phyloP scores from a whole-genome alignment of 2,329 filamentous ascomycete species.

The Thermothelomyces thermophilus region DNA sequence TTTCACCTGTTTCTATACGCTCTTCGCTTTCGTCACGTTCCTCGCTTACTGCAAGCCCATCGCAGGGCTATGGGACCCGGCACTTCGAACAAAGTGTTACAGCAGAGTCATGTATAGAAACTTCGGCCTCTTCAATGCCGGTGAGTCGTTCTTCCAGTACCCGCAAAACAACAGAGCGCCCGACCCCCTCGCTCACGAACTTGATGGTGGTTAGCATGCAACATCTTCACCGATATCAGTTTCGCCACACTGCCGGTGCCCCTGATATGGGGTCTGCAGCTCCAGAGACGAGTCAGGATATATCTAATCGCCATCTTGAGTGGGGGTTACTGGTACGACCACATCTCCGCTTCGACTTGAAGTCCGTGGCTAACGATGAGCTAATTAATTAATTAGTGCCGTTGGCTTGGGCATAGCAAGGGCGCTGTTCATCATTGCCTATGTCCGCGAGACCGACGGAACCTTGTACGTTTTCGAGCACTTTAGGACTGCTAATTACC shows the following conservation, averaged over 20 bases:
- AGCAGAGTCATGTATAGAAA: slow-evolving; percentile 18
- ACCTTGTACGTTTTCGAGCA: slow-evolving; percentile 19
- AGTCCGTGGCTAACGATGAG: neutral
- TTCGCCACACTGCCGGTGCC: slow-evolving; percentile 28
- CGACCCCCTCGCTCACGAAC: neutral
- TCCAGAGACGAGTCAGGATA: slow-evolving; percentile 23
- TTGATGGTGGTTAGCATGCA: slow-evolving; percentile 22
- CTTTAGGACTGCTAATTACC: too few species aligned
- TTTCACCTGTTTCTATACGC: slow-evolving; percentile 22
- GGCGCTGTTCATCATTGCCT: slow-evolving; percentile 28
- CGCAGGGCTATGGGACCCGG: slow-evolving; percentile 17
- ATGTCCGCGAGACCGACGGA: slow-evolving; percentile 25
- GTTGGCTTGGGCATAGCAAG: slow-evolving; percentile 29
- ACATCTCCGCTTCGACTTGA: too few species aligned
- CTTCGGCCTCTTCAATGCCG: slow-evolving; percentile 21
- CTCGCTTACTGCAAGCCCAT: slow-evolving; percentile 20
- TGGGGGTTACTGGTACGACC: slow-evolving; percentile 29
- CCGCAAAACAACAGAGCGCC: too few species aligned
- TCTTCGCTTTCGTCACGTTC: slow-evolving; percentile 22
- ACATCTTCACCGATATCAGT: slow-evolving; percentile 29
- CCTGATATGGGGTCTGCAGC: slow-evolving; percentile 28
- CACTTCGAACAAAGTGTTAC: slow-evolving; percentile 15
- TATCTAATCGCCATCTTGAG: slow-evolving; percentile 29
- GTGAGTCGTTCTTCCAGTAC: slow-evolving; percentile 5
- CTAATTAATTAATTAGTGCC: slow-evolving; percentile 20